Base-by-base conservation (phyloP, 768 basidiomycete genomes). In the Cystofilobasidium bisporidii region DNA sequence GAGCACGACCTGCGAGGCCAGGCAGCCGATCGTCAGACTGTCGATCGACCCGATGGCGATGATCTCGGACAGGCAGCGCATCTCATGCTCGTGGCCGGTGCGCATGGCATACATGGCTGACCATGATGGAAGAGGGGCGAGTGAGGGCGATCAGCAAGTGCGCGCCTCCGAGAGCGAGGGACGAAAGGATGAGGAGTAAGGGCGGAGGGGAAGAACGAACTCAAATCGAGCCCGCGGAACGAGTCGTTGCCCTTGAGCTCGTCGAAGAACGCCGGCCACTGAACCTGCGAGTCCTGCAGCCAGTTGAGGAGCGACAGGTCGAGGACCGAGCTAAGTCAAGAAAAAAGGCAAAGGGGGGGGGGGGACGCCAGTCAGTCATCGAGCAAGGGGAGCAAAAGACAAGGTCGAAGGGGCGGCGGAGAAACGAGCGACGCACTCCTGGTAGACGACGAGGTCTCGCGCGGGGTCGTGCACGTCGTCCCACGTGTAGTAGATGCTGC, bases 401-500 rank as follows among this genome's bases (percentile, higher is more conserved):
- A n/a, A n/a, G n/a, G n/a, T n/a, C n/a, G n/a, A n/a, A n/a, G n/a
- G n/a, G 12, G n/a, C n/a, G n/a, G n/a, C n/a, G n/a, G n/a, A n/a
- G n/a, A n/a, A n/a, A n/a, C n/a, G n/a, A n/a, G n/a, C n/a, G 22
- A 83, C 92, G 76, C 74, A 96, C 91, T 86, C 86, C 80, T 94
- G 89, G 73, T 85, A 94, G 14, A 98, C 92, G n/a, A 87, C 94
- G 36, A 98, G 77, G 76, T 94, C 96, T 14, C 91, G 83, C 26
- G 78, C 74, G 3, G 82, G 43, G 71, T 86, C 83, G 67, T 78
- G 77, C 55, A 99, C 81, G 76, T 94, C 87, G 63, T 87, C 83
- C 96, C 96, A 98, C 1, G 86, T 87, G 74, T 89, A 96, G 77
- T 89, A 98, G 45, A 98, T 56, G 90, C 76, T 94, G 87, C 94